A percentile compares a stretch with the other conserved stretches of the same genome.
Conservation (phyloP, 176 grass and related monocot species). For the bread wheat (Triticum aestivum) region IWGSC_CS_RefSeq_v2.1 NC_057807.1:588257132-588257631, state of each 20-base stretch:
- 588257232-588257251: no score
- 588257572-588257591: neutral
- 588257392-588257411: constrained; percentile 52
- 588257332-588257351: no score
- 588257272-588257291: no score
- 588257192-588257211: no score
- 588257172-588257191: no score
- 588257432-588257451: constrained; percentile 41
- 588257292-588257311: no score
- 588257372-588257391: neutral
- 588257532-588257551: neutral
- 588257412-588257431: constrained; percentile 93
- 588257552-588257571: neutral
- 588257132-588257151: no score
- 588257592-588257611: neutral
- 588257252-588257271: no score
- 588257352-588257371: neutral
- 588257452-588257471: constrained; percentile 1
- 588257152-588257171: no score
- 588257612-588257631: neutral
- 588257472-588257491: accelerated
- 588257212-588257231: no score
- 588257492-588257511: neutral
- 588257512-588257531: neutral
- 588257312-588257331: no score